Evolutionary conservation across 2,329 filamentous ascomycete species (phyloP), one percentile per base, ranked within the genome.

Genomic region (Endocalyx cinctus): DNA sequence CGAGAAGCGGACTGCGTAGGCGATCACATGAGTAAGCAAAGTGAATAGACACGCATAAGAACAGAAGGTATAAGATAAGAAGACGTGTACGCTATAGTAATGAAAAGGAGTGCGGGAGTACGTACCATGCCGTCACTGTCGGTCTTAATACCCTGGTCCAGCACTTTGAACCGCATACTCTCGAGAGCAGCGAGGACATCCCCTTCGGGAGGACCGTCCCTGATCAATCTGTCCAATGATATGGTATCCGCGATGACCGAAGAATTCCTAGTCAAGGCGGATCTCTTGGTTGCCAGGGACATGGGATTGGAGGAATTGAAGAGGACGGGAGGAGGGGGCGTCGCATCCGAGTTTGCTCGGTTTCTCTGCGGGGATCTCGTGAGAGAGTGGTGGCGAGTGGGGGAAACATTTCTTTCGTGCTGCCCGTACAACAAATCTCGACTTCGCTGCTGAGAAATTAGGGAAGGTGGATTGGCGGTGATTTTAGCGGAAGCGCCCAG

Each of bases 121-220:
- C 68, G 59, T 56, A 87, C 84, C 84, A 88, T 89, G 69, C 85
- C 85, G 60, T 90, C 85, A 45, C 72, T 75, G 52, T 87, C 85
- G 48, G 79, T 80, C 54, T 84, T 84, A 55, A 89, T 77, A 41
- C 84, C 84, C 51, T 86, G 78, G 44, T 83, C 78, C 33, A 89
- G 64, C 31, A 90, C 81, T 50, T 84, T 83, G 60, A 82, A 77
- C 31, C 85, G 74, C 48, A 83, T 67, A 47, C 82, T 82, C 50
- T 85, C 79, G 31, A 90, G 64, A 7, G 80, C 80, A 13, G 75
- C 74, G 16, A 70, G 56, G 16, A 82, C 67, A 56, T 92, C 80
- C 14, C 80, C 84, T 45, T 80, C 74, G 2, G 79, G 77, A 2
- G 88, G 87, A 0, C 88, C 89, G 42, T 90, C 87, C 46, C 86